Base-by-base conservation (phyloP, 106 monocot species). In the Dendrobium nobile region DNA sequence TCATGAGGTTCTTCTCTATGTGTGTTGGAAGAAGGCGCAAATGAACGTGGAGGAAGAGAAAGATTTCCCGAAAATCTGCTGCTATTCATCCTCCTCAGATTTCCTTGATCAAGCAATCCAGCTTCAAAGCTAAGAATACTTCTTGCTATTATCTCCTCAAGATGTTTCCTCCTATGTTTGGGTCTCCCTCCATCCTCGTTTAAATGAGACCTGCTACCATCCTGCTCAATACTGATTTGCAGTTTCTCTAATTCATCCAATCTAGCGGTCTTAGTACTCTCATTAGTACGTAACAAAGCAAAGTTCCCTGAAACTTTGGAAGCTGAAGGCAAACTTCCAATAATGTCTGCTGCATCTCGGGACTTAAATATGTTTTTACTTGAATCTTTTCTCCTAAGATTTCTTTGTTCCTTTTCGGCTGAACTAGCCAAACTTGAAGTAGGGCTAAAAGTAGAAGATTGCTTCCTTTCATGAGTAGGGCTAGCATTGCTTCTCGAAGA, bases 41-140 rank as follows among this genome's bases (percentile, higher is more conserved):
- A 82, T 33, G 82, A 82, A 61, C 45, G 42, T 27, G 82, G 64
- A 51, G 51, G 51, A 64, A 82, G 22, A 77, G 40, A 1, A 72
- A 41, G 67, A 17, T 27, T 74, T 83, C 73, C 43, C 0, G 82
- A 70, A 37, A 70, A 51, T 10, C 82, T 67, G 24, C 44, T 58
- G 5, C 54, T 37, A 47, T n/a, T 79, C 19, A 59, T 41, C 3
- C 15, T 51, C 15, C 15, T 51, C 51, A 51, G 10, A 51, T 44
- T 79, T 31, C 65, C 19, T 42, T 82, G 44, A 44, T 74, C 18
- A 41, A 65, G 19, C 18, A 55, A 67, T 41, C 54, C 43, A 13
- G 74, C 11, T 61, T 81, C 83, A 78, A 64, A 84, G 75, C 83
- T 78, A 75, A 78, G 51, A 41, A 77, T 24, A 33, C 83, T 82